Percentiles rank a stretch among this genome's conserved stretches.
Conservation (phyloP, 1,284 basidiomycete species). For the Apiotrichum domesticum region DNA sequence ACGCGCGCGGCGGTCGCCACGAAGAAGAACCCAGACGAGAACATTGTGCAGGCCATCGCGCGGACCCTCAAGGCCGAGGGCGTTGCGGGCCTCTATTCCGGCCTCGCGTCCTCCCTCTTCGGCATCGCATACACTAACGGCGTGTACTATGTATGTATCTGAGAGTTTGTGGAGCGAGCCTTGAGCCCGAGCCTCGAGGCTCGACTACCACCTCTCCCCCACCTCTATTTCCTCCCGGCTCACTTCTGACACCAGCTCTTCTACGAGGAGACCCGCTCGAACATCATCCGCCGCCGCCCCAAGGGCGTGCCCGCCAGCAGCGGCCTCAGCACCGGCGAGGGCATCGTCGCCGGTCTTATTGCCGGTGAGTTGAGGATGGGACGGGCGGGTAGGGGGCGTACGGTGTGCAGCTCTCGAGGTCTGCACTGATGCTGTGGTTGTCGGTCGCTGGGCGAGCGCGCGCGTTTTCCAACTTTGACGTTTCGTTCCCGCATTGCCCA, state of each 20-base stretch:
- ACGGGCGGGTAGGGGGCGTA: too few species aligned
- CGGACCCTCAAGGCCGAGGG: conserved; percentile 84
- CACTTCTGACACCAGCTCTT: conserved; percentile 38
- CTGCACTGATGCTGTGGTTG: too few species aligned
- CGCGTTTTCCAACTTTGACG: too few species aligned
- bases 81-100: conserved; percentile 76
- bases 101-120: conserved; percentile 75
- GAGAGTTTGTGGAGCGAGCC: too few species aligned
- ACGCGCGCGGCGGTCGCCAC: conserved; percentile 89
- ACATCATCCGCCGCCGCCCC: conserved; percentile 49
- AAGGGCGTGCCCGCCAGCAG: conserved; percentile 47
- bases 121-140: conserved; percentile 94
- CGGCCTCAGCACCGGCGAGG: conserved; percentile 74
- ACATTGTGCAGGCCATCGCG: conserved; percentile 49
- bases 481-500: too few species aligned
- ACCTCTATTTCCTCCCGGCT: too few species aligned
- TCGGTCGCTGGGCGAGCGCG: too few species aligned
- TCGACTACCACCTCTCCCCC: too few species aligned
- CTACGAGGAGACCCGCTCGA: conserved; percentile 51
- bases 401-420: too few species aligned
- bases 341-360: conserved; percentile 81
- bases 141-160: conserved; percentile 42
- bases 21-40: conserved; percentile 51
- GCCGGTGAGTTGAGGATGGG: conserved; percentile 55
- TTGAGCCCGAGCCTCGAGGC: not conserved